Evolutionary conservation across 2,329 filamentous ascomycete species (phyloP), one percentile per base, ranked within the genome.

Genomic region (Alternaria sp.): DNA sequence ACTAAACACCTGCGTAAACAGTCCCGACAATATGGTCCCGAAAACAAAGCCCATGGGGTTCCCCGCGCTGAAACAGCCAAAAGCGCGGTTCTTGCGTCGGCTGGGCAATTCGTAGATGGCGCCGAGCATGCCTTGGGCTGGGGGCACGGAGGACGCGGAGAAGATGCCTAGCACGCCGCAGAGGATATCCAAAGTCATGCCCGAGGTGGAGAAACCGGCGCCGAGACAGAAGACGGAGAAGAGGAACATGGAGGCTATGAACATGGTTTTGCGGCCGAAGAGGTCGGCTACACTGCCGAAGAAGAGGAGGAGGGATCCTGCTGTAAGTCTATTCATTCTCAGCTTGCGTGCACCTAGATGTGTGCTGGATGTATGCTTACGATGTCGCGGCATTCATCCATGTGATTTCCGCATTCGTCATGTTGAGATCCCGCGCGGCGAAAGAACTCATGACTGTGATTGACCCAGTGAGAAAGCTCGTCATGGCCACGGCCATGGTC

Each of bases 231-330:
- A 85, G 23, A 87, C 76, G 4, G 85, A 84, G 73, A 90, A 90
- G 20, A 87, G 82, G 15, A 83, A 84, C 81, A 91, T 85, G 49
- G 88, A 89, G 10, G 79, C 77, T 18, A 90, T 83, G 71, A 91
- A 88, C 74, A 91, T 83, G 0, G 79, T 68, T 68, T 88, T 88
- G 33, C 89, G 84, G n/a, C 89, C 89, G 51, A 91, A 87, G 47
- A 90, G 81, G 72, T 92, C 89, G 2, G 89, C 88, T 7, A 90
- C 79, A 68, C 87, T 87, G 43, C 89, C 89, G 63, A 92, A 89
- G 69, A 89, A 86, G 9, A 92, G 83, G 65, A 92, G 84, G 69
- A 92, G 88, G 0, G 89, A 85, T 7, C 89, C 89, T 37, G 87
- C 87, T 1, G 86, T 87, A 15, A 92, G 82, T 14, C 85, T 87